phyloP scores from a whole-genome alignment of 768 basidiomycete genomes.

The Leccinum incarnatum region DNA sequence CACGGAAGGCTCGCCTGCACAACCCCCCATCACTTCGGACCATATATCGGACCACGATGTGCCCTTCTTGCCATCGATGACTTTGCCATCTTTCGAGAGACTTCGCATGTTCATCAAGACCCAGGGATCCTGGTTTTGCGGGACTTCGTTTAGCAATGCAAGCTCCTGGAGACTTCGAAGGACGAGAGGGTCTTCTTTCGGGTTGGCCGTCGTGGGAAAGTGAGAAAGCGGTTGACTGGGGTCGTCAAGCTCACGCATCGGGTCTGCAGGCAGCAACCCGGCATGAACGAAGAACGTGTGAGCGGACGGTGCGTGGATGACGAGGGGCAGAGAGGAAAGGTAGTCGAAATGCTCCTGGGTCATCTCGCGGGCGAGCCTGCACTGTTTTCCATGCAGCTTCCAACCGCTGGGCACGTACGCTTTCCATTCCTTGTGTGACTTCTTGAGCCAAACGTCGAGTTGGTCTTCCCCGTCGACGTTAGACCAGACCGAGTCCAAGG shows the following conservation, averaged over 20 bases:
- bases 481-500: slow-evolving; percentile 46
- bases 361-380: slow-evolving; percentile 68
- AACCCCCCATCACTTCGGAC: slow-evolving; percentile 61
- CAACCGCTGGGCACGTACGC: slow-evolving; percentile 61
- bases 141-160: slow-evolving; percentile 61
- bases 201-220: slow-evolving; percentile 41
- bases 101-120: slow-evolving; percentile 45
- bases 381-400: slow-evolving; percentile 76
- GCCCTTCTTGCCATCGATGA: slow-evolving; percentile 40
- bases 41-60: slow-evolving; percentile 76
- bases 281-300: slow-evolving; percentile 82
- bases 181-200: slow-evolving; percentile 14
- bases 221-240: slow-evolving; percentile 69
- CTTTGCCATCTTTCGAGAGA: slow-evolving; percentile 38
- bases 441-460: slow-evolving; percentile 40
- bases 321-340: slow-evolving; percentile 68
- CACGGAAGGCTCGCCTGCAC: slow-evolving; percentile 44
- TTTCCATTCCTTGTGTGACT: slow-evolving; percentile 42
- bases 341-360: slow-evolving; percentile 65
- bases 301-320: slow-evolving; percentile 69
- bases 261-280: slow-evolving; percentile 75
- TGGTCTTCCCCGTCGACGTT: slow-evolving; percentile 30
- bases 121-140: slow-evolving; percentile 80
- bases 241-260: slow-evolving; percentile 47
- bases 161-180: slow-evolving; percentile 65